Percentiles rank a stretch among this genome's conserved stretches.
Evolutionary conservation across 2,329 filamentous ascomycete species (phyloP).

Genomic region (Niveomyces coronatus): DNA sequence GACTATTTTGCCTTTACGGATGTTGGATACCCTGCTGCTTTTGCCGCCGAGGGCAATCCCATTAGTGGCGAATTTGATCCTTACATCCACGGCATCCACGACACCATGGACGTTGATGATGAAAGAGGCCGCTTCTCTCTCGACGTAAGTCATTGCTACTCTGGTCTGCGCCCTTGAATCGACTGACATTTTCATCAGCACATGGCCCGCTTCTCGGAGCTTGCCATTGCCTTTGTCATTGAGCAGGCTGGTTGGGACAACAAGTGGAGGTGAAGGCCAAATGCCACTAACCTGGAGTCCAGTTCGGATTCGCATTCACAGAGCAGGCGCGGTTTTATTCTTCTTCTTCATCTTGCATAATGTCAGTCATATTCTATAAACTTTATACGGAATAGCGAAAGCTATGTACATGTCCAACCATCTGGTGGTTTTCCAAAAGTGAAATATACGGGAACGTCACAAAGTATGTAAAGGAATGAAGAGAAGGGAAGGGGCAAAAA

Average conservation of each 20-base stretch:
- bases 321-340: no score
- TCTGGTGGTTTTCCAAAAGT: no score
- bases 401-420: no score
- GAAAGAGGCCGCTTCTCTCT: conserved; percentile 27
- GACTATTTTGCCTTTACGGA: conserved; percentile 32
- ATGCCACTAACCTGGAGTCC: neutral
- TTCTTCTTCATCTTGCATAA: no score
- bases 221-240: conserved; percentile 28
- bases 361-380: no score
- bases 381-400: no score
- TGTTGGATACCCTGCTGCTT: conserved; percentile 28
- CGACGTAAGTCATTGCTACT: conserved; percentile 18
- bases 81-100: conserved; percentile 26
- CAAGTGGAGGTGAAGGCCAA: conserved; percentile 22
- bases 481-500: no score
- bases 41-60: conserved; percentile 29
- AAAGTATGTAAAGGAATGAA: no score
- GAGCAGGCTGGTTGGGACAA: conserved; percentile 32
- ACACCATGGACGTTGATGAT: conserved; percentile 28
- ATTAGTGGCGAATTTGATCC: conserved; percentile 26
- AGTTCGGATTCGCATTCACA: no score
- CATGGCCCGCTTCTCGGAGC: conserved; percentile 30
- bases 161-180: neutral
- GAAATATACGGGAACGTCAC: no score
- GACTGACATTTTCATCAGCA: conserved; percentile 19